These are phyloP conservation scores for Cardamine chenopodiifolia DNA, from an alignment of 345 rosid genomes.

Conservation along the genomic window DNA sequence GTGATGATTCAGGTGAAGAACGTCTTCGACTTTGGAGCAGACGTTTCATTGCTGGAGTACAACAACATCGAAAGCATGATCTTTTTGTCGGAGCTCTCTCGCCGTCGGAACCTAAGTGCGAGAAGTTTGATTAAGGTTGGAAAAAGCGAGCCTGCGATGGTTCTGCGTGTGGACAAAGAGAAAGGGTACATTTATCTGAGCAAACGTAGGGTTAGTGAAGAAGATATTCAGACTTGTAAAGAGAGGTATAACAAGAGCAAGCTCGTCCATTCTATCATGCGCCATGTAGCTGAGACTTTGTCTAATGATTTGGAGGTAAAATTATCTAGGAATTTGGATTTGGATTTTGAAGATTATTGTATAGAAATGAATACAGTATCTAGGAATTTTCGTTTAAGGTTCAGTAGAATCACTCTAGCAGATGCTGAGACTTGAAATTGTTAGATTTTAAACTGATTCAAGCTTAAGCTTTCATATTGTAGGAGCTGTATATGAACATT, in stretches of 20 bases:
- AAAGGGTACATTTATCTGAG: conserved; percentile 95
- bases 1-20: conserved; percentile 98
- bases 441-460: neutral
- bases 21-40: conserved; percentile 97
- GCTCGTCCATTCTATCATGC: conserved; percentile 98
- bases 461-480: conserved; percentile 29
- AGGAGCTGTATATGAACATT: conserved; percentile 84
- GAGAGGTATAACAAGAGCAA: conserved; percentile 99
- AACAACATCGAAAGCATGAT: conserved; percentile 98
- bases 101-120: conserved; percentile 96
- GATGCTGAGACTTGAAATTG: neutral
- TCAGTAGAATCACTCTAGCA: neutral
- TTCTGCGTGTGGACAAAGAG: conserved; percentile 94
- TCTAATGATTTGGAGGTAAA: conserved; percentile 85
- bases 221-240: conserved; percentile 90
- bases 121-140: conserved; percentile 95
- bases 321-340: neutral
- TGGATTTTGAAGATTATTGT: neutral
- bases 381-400: neutral
- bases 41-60: conserved; percentile 92
- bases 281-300: conserved; percentile 93
- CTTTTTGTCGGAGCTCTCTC: conserved; percentile 98
- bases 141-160: conserved; percentile 98
- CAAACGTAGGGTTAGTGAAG: conserved; percentile 90
- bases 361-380: no score